Evolutionary conservation across 345 rosid species (phyloP).

Genomic region (Bruguiera sexangula): DNA sequence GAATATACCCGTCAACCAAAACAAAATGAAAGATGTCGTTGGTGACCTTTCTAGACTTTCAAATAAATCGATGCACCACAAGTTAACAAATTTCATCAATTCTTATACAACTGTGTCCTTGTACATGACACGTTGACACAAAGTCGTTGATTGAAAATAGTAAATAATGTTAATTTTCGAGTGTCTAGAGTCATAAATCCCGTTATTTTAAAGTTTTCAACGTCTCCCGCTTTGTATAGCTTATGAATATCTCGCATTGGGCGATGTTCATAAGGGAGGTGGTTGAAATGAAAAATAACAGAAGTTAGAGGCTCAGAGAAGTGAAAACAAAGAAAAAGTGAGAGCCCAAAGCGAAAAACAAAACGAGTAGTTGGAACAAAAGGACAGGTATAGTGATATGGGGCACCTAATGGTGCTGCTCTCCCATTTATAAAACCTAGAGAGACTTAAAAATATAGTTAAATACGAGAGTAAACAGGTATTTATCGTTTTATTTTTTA

Average conservation of each 20-base stretch:
- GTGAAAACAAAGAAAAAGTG: conserved; percentile 4
- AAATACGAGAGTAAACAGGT: no score
- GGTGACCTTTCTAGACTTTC: not conserved
- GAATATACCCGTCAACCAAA: not conserved
- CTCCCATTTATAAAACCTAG: conserved; percentile 18
- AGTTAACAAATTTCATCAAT: not conserved
- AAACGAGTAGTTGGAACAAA: conserved; percentile 24
- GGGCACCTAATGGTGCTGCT: conserved; percentile 41
- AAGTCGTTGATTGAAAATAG: no score
- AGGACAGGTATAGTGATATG: conserved; percentile 41
- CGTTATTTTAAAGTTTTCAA: no score
- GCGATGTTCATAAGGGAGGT: not conserved
- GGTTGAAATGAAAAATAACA: not conserved
- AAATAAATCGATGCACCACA: not conserved
- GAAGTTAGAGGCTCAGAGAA: not conserved
- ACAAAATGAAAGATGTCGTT: not conserved
- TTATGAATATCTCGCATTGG: no score
- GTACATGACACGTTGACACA: not conserved
- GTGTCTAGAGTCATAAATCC: no score
- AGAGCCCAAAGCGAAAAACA: conserved; percentile 8
- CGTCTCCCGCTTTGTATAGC: no score
- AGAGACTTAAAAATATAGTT: not conserved
- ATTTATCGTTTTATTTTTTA: no score
- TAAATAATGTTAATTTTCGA: no score
- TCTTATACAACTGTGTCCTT: not conserved